Conservation (phyloP, 768 basidiomycete species). For the Leccinum obscurum region DNA sequence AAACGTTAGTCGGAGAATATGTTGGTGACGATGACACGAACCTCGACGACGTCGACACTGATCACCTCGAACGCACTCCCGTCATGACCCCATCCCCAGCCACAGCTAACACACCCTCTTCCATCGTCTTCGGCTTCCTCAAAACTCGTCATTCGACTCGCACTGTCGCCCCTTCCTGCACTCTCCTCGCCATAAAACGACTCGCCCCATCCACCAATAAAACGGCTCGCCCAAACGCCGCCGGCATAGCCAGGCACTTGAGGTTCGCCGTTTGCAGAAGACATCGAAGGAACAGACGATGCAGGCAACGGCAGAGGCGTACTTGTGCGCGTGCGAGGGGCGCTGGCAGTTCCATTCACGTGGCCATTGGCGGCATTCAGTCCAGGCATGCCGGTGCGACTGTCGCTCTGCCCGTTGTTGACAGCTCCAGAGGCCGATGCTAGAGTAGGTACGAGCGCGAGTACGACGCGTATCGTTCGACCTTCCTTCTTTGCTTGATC, state of each 20-base stretch:
- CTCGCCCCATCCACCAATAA: slow-evolving; percentile 44
- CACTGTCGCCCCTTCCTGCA: slow-evolving; percentile 30
- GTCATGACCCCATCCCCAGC: slow-evolving; percentile 80
- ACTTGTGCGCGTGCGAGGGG: slow-evolving; percentile 31
- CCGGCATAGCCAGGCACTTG: slow-evolving; percentile 28
- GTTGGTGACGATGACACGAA: slow-evolving; percentile 34
- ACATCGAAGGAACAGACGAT: slow-evolving; percentile 24
- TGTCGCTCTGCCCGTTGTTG: slow-evolving; percentile 24
- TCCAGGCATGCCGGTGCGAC: slow-evolving; percentile 19
- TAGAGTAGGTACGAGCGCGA: slow-evolving; percentile 39
- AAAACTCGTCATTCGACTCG: slow-evolving; percentile 29
- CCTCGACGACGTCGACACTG: slow-evolving; percentile 62
- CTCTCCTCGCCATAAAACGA: slow-evolving; percentile 33
- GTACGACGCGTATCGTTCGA: slow-evolving; percentile 42
- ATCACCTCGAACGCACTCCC: slow-evolving; percentile 76
- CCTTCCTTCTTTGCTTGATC: slow-evolving; percentile 38
- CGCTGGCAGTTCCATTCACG: slow-evolving; percentile 31
- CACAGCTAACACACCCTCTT: slow-evolving; percentile 59
- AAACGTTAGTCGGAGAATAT: slow-evolving; percentile 6
- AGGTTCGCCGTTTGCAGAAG: slow-evolving; percentile 29
- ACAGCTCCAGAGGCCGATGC: slow-evolving; percentile 48
- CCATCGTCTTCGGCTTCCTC: slow-evolving; percentile 56
- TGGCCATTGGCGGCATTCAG: slow-evolving; percentile 26
- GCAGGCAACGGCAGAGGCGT: slow-evolving; percentile 27
- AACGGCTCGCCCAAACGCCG: slow-evolving; percentile 38